Evolutionary conservation across 2,329 filamentous ascomycete genomes (phyloP), one percentile per base, ranked within the genome.

Genomic region (Zymoseptoria crescenta): DNA sequence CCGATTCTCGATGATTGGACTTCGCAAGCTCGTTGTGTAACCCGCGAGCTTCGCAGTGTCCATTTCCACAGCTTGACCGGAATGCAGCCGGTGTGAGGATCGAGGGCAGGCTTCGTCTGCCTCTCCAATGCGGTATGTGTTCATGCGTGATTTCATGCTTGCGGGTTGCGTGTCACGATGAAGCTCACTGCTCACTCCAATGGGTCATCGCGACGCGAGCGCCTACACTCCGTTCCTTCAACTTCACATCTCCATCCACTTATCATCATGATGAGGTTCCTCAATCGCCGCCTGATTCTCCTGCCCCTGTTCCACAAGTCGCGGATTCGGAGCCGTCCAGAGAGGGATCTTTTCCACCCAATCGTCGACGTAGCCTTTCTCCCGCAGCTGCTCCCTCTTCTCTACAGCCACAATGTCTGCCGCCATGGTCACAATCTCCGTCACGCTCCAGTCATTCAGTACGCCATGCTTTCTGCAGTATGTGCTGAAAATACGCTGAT

Each of bases 341-440:
- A 65, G 61, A 21, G 66, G 68, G 45, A 71, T 69, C 30, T 49
- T 35, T 35, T 55, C 10, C 4, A 71, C 57, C 70, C 70, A 72
- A 10, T 64, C 61, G 41, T 67, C 62, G 28, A 66, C 59, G 16
- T 59, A 52, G 2, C 63, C 62, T 1, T 55, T 35, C 6, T 54
- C 50, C 51, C 60, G 49, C 24, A 49, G 27, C 54, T 63, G 56
- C 13, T 52, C 10, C 10, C 49, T 41, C 8, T 61, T 49, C 27
- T 68, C 28, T 10, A 48, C 55, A 9, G 57, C 54, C 57, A 62
- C 68, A 52, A 70, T 24, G 16, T 62, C 58, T 1, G 67, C 67
- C 8, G 70, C 69, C 21, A 56, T 60, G 10, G 64, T 60, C 1
- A 74, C 67, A 54, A 73, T 73, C 57, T 74, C 70, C 19, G 68